These are phyloP conservation scores for Cavenderia fasciculata DNA, from an alignment of 78 protist species.

Conservation along the genomic window DNA sequence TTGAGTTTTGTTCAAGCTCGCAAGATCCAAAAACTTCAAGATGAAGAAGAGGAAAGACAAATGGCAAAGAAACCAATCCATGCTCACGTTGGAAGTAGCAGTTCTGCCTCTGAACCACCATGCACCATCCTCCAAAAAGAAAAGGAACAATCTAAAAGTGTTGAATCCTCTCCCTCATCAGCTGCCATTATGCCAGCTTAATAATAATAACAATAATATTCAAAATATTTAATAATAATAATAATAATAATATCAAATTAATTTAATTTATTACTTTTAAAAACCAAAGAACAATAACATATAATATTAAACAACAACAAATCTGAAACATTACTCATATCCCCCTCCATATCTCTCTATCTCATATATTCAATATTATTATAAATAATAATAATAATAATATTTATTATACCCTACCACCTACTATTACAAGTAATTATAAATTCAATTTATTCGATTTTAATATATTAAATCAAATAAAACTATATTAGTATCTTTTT, in stretches of 20 bases:
- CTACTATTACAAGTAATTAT: no score
- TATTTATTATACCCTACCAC: not conserved
- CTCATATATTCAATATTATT: not conserved
- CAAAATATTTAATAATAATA: not conserved
- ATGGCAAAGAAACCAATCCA: not conserved
- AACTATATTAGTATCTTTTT: no score
- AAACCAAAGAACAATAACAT: not conserved
- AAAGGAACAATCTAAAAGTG: not conserved
- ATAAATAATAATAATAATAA: not conserved
- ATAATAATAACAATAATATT: not conserved
- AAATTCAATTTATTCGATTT: no score
- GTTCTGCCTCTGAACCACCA: slow-evolving; percentile 13
- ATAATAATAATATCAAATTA: not conserved
- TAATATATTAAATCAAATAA: no score
- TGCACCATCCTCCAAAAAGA: slow-evolving; percentile 3
- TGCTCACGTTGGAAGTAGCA: slow-evolving; percentile 12
- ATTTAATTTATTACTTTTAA: not conserved
- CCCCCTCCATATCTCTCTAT: no score
- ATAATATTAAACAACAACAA: not conserved
- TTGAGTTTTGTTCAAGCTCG: slow-evolving; percentile 34
- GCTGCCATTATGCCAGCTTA: slow-evolving; percentile 28
- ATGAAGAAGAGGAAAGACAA: slow-evolving; percentile 48
- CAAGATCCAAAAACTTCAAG: slow-evolving; percentile 30
- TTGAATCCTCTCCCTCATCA: not conserved
- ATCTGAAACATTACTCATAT: no score